Percentiles rank a stretch among this genome's conserved stretches.
Evolutionary conservation across 1,284 basidiomycete species (phyloP).

Genomic region (Schizophyllum commune): DNA sequence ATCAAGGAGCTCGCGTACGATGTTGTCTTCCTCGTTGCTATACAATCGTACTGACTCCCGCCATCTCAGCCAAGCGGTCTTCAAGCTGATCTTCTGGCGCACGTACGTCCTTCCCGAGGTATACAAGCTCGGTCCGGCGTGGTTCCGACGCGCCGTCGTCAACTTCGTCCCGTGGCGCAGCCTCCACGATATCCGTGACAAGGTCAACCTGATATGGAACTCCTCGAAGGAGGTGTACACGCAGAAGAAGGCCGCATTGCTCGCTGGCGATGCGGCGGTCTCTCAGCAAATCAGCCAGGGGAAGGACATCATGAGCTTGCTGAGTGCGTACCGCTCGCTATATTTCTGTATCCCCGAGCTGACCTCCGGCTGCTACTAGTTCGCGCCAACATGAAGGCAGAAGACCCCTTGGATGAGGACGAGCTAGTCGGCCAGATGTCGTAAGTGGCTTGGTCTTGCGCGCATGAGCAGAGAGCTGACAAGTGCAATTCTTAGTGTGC

Average conservation of each 20-base stretch:
- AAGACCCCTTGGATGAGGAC: slow-evolving; percentile 9
- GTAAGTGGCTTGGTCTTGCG: not conserved
- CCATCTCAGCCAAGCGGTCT: slow-evolving; percentile 14
- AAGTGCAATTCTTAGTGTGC: slow-evolving; percentile 16
- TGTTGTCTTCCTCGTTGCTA: not conserved
- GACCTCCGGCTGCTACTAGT: not conserved
- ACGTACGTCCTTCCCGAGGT: slow-evolving; percentile 23
- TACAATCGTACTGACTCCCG: not conserved
- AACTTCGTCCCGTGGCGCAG: slow-evolving; percentile 26
- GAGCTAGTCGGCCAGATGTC: slow-evolving; percentile 12
- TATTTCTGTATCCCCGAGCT: not conserved
- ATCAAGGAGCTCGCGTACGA: slow-evolving; percentile 21
- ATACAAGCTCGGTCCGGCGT: slow-evolving; percentile 24
- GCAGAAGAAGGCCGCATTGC: slow-evolving; percentile 25
- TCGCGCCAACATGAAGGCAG: slow-evolving; percentile 2
- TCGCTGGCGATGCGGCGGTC: slow-evolving; percentile 21
- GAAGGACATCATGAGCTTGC: slow-evolving; percentile 39
- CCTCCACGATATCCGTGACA: slow-evolving; percentile 25
- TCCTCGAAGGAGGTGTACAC: slow-evolving; percentile 28
- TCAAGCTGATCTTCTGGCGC: slow-evolving; percentile 16
- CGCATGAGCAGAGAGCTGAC: not conserved
- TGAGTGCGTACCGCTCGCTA: slow-evolving; percentile 22
- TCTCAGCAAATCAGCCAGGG: slow-evolving; percentile 29
- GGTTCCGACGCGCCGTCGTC: slow-evolving; percentile 27
- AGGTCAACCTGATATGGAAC: slow-evolving; percentile 30